A percentile compares a stretch with the other conserved stretches of the same genome.
Conservation (phyloP, 2,329 filamentous ascomycete species). For the Cytospora piceae region DNA sequence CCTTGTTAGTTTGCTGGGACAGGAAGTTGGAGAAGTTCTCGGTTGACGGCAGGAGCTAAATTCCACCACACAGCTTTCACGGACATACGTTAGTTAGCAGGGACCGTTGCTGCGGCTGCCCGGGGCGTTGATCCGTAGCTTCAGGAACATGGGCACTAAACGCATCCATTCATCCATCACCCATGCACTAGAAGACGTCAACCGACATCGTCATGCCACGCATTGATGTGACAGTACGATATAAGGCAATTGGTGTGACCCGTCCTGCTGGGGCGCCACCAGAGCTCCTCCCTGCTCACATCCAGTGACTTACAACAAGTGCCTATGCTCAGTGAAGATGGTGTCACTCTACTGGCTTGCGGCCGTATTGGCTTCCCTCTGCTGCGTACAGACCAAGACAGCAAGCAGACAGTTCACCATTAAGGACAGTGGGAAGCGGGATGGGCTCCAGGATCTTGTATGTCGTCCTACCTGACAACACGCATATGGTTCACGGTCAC, state of each 20-base stretch:
- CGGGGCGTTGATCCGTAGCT: constrained; percentile 25
- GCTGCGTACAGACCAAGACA: constrained; percentile 11
- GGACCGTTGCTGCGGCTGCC: constrained; percentile 19
- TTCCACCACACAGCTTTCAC: constrained; percentile 29
- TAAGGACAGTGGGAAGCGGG: constrained; percentile 13
- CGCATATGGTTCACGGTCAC: neutral
- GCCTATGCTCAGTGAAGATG: constrained; percentile 5
- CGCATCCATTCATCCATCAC: neutral
- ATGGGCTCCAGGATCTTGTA: constrained; percentile 25
- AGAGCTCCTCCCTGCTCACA: neutral
- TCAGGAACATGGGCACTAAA: neutral
- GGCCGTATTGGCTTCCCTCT: constrained; percentile 15
- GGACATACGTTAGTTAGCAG: constrained; percentile 18
- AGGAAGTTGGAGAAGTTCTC: constrained; percentile 8
- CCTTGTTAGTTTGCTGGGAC: constrained; percentile 12
- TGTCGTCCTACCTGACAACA: neutral
- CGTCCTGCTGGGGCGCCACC: too few relatives aligned
- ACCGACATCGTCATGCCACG: neutral
- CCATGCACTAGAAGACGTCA: neutral
- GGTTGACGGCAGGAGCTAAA: constrained; percentile 11
- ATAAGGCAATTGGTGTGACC: constrained; percentile 10
- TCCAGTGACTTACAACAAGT: neutral
- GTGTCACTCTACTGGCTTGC: constrained; percentile 3
- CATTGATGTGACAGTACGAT: neutral
- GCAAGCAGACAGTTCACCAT: constrained; percentile 11